Evolutionary conservation across 2,329 filamentous ascomycete species (phyloP), one percentile per base, ranked within the genome.

Genomic region (Claviceps humidiphila): DNA sequence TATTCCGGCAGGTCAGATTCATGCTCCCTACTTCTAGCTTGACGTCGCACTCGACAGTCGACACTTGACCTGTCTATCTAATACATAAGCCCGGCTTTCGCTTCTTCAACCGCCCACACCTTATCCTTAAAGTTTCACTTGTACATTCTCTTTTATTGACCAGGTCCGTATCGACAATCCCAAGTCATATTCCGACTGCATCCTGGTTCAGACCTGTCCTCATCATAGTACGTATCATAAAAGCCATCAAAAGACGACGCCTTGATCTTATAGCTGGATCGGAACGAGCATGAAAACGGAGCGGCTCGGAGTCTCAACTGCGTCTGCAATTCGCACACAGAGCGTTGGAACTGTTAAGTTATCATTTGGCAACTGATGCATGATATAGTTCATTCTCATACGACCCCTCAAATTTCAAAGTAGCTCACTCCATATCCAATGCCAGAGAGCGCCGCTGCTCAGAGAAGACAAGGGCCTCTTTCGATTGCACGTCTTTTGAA

Each of bases 321-420:
- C 54, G 24, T 17, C 34, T 45, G 22, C 17, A 26, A n/a, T 20
- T 4, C 37, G 20, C 41, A 30, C 34, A 47, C 51, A 55, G 49
- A 52, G 44, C 48, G 37, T 57, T 42, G 59, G 66, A 62, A 64
- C 65, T 67, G 59, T 64, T 67, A 67, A 65, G 67, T 61, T 61
- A 55, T 59, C 51, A 50, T 60, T 51, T 53, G 64, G 63, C 62
- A 66, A 60, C 60, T 60, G 60, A 61, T 67, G 63, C 62, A 30
- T 58, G 54, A 57, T 49, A 16, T 53, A 51, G 47, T 55, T 49
- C 13, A 57, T 55, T 53, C 51, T 55, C 65, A 61, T 50, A 66
- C 69, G 67, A 67, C 66, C 58, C 57, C 58, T 57, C 56, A 58
- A 55, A 61, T 63, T 65, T 34, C 30, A 4, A 34, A 34, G 30